Conservation (phyloP, 179 eudicot species). For the Silene noctiflora region DNA sequence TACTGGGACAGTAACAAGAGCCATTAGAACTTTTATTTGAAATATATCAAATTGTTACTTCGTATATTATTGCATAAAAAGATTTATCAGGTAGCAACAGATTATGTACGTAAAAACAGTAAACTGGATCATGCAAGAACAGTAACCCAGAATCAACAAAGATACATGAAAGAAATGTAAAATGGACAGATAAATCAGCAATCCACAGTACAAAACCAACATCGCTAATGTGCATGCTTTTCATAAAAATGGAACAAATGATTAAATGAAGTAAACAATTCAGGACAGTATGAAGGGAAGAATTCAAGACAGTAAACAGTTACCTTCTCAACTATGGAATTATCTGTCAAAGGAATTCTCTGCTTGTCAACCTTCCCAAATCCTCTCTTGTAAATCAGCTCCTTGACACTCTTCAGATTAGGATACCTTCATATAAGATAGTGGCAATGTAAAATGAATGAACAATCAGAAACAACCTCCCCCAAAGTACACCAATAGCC, state of each 20-base stretch:
- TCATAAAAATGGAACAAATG: not conserved
- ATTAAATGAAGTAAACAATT: too few species aligned
- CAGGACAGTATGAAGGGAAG: not conserved
- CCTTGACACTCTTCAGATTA: slow-evolving; percentile 67
- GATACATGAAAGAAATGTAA: not conserved
- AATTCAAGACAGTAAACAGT: not conserved
- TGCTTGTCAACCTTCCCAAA: slow-evolving; percentile 72
- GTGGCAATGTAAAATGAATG: not conserved
- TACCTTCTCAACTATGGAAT: slow-evolving; percentile 69
- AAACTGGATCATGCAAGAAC: not conserved
- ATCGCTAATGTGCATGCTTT: not conserved
- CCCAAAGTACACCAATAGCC: not conserved
- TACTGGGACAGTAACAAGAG: not conserved
- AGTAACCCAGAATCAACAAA: not conserved
- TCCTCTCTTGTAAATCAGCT: slow-evolving; percentile 70
- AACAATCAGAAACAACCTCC: not conserved
- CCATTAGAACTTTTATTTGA: too few species aligned
- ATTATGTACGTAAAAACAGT: not conserved
- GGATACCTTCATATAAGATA: slow-evolving; percentile 44
- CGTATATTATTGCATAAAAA: not conserved
- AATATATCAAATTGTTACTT: not conserved
- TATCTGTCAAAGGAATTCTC: slow-evolving; percentile 68
- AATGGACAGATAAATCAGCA: not conserved
- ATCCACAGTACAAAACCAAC: too few species aligned
- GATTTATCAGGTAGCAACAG: not conserved